phyloP scores from a whole-genome alignment of 139 green algal species.

The Haematococcus sp. region DNA sequence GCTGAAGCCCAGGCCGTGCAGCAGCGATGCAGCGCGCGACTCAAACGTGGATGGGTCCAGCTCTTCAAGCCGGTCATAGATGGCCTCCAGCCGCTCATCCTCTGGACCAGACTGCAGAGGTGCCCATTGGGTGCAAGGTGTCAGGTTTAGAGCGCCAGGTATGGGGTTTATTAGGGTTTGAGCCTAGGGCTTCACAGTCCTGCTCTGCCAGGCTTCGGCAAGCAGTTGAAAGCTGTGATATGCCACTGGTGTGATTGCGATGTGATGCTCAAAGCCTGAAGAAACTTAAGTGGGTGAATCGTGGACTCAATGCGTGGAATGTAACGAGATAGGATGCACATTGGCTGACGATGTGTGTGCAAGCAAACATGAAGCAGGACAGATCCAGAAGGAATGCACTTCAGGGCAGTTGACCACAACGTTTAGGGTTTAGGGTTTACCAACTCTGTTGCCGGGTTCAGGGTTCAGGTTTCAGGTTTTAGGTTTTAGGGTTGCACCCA shows the following conservation, averaged over 20 bases:
- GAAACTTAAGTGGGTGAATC: too few relatives aligned
- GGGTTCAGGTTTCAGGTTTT: too few relatives aligned
- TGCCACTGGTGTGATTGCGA: too few relatives aligned
- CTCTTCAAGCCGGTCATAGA: constrained; percentile 67
- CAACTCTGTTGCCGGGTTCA: too few relatives aligned
- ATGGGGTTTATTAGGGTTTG: not conserved
- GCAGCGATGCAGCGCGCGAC: constrained; percentile 55
- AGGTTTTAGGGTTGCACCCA: too few relatives aligned
- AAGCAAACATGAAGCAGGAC: not conserved
- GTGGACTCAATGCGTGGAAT: too few relatives aligned
- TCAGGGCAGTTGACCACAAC: not conserved
- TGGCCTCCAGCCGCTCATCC: constrained; percentile 55
- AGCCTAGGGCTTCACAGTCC: too few relatives aligned
- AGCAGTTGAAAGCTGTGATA: too few relatives aligned
- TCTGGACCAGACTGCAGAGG: constrained; percentile 41
- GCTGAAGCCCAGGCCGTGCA: constrained; percentile 78
- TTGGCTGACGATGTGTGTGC: too few relatives aligned
- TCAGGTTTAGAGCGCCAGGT: not conserved
- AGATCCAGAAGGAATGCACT: not conserved
- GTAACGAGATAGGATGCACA: too few relatives aligned
- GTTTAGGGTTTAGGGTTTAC: not conserved
- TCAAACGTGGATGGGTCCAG: constrained; percentile 66
- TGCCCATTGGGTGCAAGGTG: not conserved
- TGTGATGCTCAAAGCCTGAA: too few relatives aligned
- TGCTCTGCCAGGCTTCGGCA: too few relatives aligned